Evolutionary conservation across 768 basidiomycete genomes (phyloP), one percentile per base, ranked within the genome.

Genomic region (Candolleomyces efflorescens): DNA sequence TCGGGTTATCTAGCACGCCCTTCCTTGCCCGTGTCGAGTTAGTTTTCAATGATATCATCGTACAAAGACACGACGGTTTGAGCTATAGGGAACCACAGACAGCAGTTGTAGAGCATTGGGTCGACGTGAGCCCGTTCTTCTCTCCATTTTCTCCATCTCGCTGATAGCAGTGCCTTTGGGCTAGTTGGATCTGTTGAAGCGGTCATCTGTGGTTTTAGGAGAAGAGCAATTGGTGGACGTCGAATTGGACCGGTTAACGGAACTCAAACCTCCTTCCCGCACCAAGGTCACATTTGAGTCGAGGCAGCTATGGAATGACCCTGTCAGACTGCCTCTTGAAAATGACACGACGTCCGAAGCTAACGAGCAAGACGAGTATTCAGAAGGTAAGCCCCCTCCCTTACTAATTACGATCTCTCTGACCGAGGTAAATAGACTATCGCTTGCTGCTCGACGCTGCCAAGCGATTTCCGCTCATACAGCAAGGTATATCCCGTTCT

Each of bases 191-290:
- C 69, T 72, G 27, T 59, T 75, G 15, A 71, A 72, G 56, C 68
- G 63, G 43, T 37, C 62, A 17, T 63, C 68, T 17, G 68, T 75
- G 15, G 68, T 71, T 0, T 53, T 73, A 27, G 80, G 81, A 17
- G 77, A 80, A 61, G 79, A 81, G 57, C 81, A 83, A 63, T 70
- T 82, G 18, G 65, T 80, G n/a, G 81, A 83, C 61, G 65, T 82
- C 24, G 80, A 82, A 56, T 71, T 83, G 18, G 78, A 83, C 59
- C 78, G 75, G 53, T 65, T 69, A 52, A 83, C 80, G 3, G 56
- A 73, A 5, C 63, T 82, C 47, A 68, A 69, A 32, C 73, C 78
- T 3, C 55, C 67, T 5, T 65, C 62, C 36, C 64, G 63, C 22
- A 69, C 66, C 41, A 77, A 75, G 58, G 38, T 62, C 2, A 66